These are phyloP conservation scores for Eudorina sp. DNA, from an alignment of 139 green algal genomes.

Conservation along the genomic window DNA sequence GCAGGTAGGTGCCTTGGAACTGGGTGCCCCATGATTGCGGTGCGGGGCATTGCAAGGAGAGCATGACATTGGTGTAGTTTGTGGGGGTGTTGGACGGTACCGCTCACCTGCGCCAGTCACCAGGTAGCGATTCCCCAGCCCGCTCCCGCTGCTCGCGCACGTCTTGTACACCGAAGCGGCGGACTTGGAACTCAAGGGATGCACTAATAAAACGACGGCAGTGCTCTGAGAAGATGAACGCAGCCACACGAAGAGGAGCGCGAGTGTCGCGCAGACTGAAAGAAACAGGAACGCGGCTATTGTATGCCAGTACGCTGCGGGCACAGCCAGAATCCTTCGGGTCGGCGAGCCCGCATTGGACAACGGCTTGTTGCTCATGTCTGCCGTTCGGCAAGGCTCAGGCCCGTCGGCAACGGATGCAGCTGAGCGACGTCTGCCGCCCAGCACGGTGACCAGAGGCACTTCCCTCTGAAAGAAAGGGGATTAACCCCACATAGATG, in stretches of 20 bases:
- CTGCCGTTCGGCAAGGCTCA: no score
- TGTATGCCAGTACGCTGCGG: neutral
- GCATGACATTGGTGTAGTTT: no score
- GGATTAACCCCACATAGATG: no score
- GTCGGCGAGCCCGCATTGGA: no score
- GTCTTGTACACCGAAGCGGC: constrained; percentile 6
- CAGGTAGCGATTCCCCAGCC: constrained; percentile 26
- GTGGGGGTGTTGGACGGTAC: neutral
- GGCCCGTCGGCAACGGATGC: no score
- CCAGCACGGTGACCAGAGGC: no score
- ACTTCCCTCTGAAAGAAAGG: no score
- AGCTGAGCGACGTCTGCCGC: no score
- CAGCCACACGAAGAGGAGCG: neutral
- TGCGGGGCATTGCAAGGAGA: no score
- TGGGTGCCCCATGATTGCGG: no score
- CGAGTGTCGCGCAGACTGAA: neutral
- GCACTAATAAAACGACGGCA: constrained; percentile 18
- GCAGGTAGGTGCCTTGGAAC: no score
- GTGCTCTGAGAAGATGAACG: neutral
- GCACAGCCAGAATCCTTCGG: neutral
- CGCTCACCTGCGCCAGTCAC: constrained; percentile 30
- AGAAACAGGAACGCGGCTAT: neutral
- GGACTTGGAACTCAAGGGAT: neutral
- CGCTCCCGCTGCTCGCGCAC: constrained; percentile 34
- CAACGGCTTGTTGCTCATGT: no score